These are phyloP conservation scores for Metschnikowia aberdeeniae DNA, from an alignment of 805 yeast genomes.

Conservation along the genomic window DNA sequence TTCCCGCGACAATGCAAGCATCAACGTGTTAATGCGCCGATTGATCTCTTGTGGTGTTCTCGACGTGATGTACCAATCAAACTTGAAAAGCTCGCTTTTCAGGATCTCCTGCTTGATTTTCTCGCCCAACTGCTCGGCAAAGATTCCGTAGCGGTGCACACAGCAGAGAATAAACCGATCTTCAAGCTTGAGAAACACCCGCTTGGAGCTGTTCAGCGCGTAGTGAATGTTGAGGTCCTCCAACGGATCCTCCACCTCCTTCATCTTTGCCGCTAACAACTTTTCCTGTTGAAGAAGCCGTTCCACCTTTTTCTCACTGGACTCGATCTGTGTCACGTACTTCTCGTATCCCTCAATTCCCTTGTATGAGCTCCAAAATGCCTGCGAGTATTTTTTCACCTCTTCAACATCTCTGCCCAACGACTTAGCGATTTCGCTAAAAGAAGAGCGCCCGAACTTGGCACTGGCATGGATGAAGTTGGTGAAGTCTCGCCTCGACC, in stretches of 20 bases:
- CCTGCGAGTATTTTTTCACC: slow-evolving; percentile 52
- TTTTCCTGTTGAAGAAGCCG: slow-evolving; percentile 52
- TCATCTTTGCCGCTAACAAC: slow-evolving; percentile 50
- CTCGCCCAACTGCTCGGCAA: slow-evolving; percentile 56
- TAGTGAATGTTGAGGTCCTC: slow-evolving; percentile 62
- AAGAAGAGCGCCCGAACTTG: slow-evolving; percentile 55
- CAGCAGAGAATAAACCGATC: slow-evolving; percentile 63
- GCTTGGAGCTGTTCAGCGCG: slow-evolving; percentile 79
- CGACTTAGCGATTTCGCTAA: slow-evolving; percentile 47
- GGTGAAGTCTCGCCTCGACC: slow-evolving; percentile 75
- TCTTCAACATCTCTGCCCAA: slow-evolving; percentile 59
- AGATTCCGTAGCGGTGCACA: slow-evolving; percentile 62
- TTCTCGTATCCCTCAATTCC: slow-evolving; percentile 70
- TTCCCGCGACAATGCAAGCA: slow-evolving; percentile 67
- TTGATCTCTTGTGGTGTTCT: slow-evolving; percentile 70
- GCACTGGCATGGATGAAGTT: slow-evolving; percentile 68
- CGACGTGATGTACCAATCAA: slow-evolving; percentile 70
- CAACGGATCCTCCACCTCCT: slow-evolving; percentile 53
- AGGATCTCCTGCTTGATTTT: slow-evolving; percentile 61
- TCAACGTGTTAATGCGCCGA: slow-evolving; percentile 62
- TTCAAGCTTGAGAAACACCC: slow-evolving; percentile 65
- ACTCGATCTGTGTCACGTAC: slow-evolving; percentile 65
- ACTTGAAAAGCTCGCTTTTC: slow-evolving; percentile 56
- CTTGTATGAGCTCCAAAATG: slow-evolving; percentile 59
- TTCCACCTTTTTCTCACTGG: slow-evolving; percentile 65